Base-by-base conservation (phyloP, 169 alveolate species). In the Babesia microti region DNA sequence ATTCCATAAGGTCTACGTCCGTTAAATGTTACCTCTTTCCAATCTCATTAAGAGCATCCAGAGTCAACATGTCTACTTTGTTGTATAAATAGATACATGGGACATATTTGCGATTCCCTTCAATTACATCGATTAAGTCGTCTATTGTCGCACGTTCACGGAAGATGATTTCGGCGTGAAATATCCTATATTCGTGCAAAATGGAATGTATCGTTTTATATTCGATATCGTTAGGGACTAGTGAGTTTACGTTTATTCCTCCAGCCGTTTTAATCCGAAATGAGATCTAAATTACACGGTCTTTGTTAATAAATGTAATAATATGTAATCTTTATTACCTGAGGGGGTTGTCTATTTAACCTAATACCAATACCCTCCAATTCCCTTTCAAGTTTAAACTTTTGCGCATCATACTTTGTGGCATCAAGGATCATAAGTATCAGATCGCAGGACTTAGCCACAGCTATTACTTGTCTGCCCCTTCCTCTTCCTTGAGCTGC, bases 401-500 rank as follows among this genome's bases (percentile, higher is more conserved):
- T 87, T 65, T 88, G 95, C 15, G 91, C 74, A 63, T 86, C 68
- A 12, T 94, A 94, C 58, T 89, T 89, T 40, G 88, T 71, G 5
- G 93, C 96, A 69, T 93, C 97, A 37, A 93, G 68, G 0, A 93
- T 94, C 47, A 91, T 86, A 24, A 89, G 61, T 35, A 93, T 86
- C 22, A 91, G 81, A 44, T 87, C 87, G 58, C 95, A 88, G 32
- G 95, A 84, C 63, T 92, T 83, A 2, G 95, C 97, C 5, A 91
- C 96, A 33, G 96, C 97, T 34, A 93, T 93, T 32, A 93, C 98
- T 69, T 93, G 92, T 50, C 87, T 78, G 40, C 98, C 98, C 55
- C 97, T 72, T 29, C 97, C 97, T 51, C 89, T 85, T 46, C 98
- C 98, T 57, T 93, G 97, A 59, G 89, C 89, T 29, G 98, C 98